These are phyloP conservation scores for Pyropia haitanensis DNA, from an alignment of 23 red algal genomes.

Conservation along the genomic window DNA sequence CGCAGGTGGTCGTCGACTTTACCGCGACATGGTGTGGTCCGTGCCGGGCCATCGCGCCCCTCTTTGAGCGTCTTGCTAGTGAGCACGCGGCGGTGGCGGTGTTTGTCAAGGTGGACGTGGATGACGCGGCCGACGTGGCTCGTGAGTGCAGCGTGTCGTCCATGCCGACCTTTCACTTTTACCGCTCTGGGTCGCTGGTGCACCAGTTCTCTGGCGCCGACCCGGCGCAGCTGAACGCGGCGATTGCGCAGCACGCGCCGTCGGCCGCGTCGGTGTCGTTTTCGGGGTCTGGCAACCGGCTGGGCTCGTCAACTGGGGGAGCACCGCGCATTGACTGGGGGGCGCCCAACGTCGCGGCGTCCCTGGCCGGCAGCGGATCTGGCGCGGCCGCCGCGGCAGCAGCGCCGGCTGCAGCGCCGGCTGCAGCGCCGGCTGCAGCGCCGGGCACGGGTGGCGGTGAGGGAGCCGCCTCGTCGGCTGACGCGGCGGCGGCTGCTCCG, in stretches of 20 bases:
- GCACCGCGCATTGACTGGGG: neutral
- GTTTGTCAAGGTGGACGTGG: conserved; percentile 97
- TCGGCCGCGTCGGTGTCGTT: conserved; percentile 28
- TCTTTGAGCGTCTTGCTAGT: conserved; percentile 49
- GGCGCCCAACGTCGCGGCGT: no score
- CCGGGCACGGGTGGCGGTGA: neutral
- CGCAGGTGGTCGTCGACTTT: conserved; percentile 75
- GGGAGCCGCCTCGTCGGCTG: neutral
- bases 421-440: conserved; percentile 1
- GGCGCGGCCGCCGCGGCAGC: conserved; percentile 8
- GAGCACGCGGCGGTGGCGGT: conserved; percentile 42
- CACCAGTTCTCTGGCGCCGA: conserved; percentile 72
- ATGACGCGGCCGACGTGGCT: conserved; percentile 60
- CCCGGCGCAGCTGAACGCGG: conserved; percentile 8
- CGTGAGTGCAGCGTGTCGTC: conserved; percentile 61
- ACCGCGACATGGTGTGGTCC: conserved; percentile 92
- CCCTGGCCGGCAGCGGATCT: neutral
- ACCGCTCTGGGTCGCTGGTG: conserved; percentile 43
- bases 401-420: conserved; percentile 5
- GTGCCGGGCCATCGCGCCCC: conserved; percentile 74
- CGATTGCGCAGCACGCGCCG: conserved; percentile 47
- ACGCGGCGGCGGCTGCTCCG: neutral
- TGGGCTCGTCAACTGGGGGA: neutral
- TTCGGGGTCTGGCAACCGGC: conserved; percentile 22
- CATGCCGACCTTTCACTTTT: conserved; percentile 92